Evolutionary conservation across 768 basidiomycete genomes (phyloP).

Genomic region (Agaricus blazei): DNA sequence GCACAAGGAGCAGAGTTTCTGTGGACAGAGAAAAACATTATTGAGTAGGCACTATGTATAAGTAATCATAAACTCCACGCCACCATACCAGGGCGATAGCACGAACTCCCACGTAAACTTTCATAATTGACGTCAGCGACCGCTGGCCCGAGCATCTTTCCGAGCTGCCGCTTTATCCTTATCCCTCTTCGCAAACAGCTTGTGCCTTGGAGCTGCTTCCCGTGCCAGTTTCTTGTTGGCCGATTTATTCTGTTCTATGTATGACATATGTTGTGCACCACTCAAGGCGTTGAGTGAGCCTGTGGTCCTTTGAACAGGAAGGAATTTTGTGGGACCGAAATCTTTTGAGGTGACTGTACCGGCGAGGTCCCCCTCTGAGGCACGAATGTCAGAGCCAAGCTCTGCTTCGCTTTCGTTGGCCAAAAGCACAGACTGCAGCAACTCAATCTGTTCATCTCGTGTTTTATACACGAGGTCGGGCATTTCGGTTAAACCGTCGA

Average conservation of each 20-base stretch:
- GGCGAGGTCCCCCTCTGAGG: slow-evolving; percentile 79
- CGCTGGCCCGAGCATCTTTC: slow-evolving; percentile 34
- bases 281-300: slow-evolving; percentile 81
- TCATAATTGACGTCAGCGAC: neutral
- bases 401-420: slow-evolving; percentile 90
- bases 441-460: slow-evolving; percentile 90
- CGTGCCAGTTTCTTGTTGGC: slow-evolving; percentile 77
- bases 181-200: slow-evolving; percentile 79
- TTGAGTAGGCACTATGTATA: neutral
- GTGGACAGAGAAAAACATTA: neutral
- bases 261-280: slow-evolving; percentile 90
- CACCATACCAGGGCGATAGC: neutral
- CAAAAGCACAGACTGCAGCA: slow-evolving; percentile 87
- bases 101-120: slow-evolving; percentile 5
- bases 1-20: neutral
- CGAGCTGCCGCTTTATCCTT: slow-evolving; percentile 58
- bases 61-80: neutral
- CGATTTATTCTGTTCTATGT: slow-evolving; percentile 87
- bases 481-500: slow-evolving; percentile 85
- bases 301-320: slow-evolving; percentile 68
- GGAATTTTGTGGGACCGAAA: slow-evolving; percentile 73
- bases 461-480: slow-evolving; percentile 90
- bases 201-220: slow-evolving; percentile 56
- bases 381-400: slow-evolving; percentile 77
- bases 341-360: slow-evolving; percentile 86